phyloP scores from a whole-genome alignment of 1,139 yeast genomes.

The Debaryomyces coudertii region DNA sequence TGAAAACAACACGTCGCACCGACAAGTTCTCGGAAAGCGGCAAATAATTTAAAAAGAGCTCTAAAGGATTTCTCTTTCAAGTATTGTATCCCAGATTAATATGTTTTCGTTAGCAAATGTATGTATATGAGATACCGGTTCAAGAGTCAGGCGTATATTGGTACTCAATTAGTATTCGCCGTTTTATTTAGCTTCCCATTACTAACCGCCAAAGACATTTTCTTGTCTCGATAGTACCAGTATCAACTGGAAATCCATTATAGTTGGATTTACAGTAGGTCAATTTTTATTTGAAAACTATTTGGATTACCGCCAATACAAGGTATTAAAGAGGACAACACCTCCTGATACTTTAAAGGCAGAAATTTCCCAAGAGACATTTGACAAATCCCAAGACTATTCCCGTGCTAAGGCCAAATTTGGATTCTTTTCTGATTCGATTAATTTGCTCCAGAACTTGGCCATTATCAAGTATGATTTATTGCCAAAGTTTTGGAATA shows the following conservation, averaged over 20 bases:
- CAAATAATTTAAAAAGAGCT: slow-evolving; percentile 1
- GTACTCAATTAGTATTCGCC: neutral
- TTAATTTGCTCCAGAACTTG: slow-evolving; percentile 58
- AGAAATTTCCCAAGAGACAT: slow-evolving; percentile 72
- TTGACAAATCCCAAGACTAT: slow-evolving; percentile 76
- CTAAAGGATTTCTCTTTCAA: neutral
- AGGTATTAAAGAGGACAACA: slow-evolving; percentile 55
- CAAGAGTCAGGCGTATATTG: neutral
- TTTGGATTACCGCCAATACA: slow-evolving; percentile 75
- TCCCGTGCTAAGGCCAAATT: slow-evolving; percentile 81
- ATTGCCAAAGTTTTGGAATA: slow-evolving; percentile 70
- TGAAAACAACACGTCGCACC: slow-evolving; percentile 9
- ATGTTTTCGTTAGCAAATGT: slow-evolving; percentile 27
- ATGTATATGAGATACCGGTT: slow-evolving; percentile 14
- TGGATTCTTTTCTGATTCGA: slow-evolving; percentile 57
- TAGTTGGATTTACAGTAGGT: slow-evolving; percentile 74
- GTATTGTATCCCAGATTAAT: neutral
- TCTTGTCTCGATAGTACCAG: slow-evolving; percentile 46
- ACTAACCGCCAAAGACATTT: slow-evolving; percentile 24
- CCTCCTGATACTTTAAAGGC: slow-evolving; percentile 68
- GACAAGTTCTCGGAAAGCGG: slow-evolving; percentile 3
- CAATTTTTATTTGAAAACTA: slow-evolving; percentile 77
- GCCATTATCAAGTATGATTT: slow-evolving; percentile 61
- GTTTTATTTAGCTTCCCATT: neutral
- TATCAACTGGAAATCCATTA: slow-evolving; percentile 78